phyloP scores from a whole-genome alignment of 2,329 filamentous ascomycete species.

The Alternaria novae-zelandiae region DNA sequence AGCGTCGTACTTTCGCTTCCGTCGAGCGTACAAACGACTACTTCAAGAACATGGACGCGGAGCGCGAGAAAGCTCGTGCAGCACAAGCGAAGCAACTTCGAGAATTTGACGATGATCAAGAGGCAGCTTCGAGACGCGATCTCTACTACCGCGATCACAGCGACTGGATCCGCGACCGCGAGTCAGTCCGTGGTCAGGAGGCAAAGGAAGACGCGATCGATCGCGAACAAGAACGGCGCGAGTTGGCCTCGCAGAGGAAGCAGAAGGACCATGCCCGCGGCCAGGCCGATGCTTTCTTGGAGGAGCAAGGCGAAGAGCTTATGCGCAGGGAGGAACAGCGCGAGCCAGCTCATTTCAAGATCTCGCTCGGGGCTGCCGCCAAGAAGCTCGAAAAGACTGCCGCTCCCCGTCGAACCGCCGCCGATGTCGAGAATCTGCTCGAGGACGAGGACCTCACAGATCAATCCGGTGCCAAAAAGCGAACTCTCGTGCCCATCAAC shows the following conservation, averaged over 20 bases:
- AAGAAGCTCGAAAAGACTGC: constrained; percentile 69
- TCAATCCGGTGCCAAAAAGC: constrained; percentile 69
- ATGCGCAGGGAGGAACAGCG: constrained; percentile 48
- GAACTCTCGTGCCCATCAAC: constrained; percentile 66
- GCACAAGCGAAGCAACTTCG: constrained; percentile 74
- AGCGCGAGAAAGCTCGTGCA: constrained; percentile 67
- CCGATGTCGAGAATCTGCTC: constrained; percentile 90
- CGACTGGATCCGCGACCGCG: constrained; percentile 83
- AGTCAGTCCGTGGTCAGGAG: constrained; percentile 75
- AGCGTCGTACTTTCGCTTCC: constrained; percentile 81
- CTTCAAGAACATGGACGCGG: constrained; percentile 75
- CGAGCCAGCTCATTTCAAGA: constrained; percentile 79
- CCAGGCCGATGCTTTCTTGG: constrained; percentile 90
- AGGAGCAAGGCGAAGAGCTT: constrained; percentile 80
- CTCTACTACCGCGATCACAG: constrained; percentile 88
- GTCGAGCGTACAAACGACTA: constrained; percentile 83
- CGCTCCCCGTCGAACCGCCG: constrained; percentile 75
- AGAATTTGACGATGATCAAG: constrained; percentile 90
- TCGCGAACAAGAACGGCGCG: constrained; percentile 76
- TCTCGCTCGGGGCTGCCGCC: constrained; percentile 85
- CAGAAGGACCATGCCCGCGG: constrained; percentile 80
- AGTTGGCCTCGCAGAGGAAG: constrained; percentile 71
- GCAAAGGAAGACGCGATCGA: constrained; percentile 81
- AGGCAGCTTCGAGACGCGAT: constrained; percentile 72
- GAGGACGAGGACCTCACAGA: constrained; percentile 85